Evolutionary conservation across 140 eudicot species (phyloP).

Genomic region (Ambrosia hybrid): DNA sequence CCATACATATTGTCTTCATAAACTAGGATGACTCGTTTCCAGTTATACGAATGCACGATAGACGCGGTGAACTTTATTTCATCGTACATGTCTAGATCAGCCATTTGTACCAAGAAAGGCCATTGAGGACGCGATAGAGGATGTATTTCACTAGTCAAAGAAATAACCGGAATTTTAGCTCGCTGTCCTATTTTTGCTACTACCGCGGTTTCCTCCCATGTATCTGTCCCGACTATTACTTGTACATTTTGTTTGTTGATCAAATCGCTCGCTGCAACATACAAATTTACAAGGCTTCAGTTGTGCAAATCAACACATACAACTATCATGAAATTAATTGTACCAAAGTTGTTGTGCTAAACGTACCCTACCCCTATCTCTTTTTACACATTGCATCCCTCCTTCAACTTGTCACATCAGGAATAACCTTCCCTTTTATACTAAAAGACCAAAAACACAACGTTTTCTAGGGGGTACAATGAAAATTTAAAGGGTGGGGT

Average conservation of each 20-base stretch:
- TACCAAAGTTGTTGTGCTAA: too few species aligned
- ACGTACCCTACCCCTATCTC: too few species aligned
- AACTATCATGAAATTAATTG: neutral
- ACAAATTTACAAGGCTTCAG: neutral
- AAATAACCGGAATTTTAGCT: slow-evolving; percentile 47
- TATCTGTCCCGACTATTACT: slow-evolving; percentile 38
- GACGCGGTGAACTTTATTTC: slow-evolving; percentile 43
- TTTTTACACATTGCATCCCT: too few species aligned
- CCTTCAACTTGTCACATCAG: too few species aligned
- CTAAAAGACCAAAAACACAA: too few species aligned
- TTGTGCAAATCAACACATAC: neutral
- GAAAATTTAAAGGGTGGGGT: too few species aligned
- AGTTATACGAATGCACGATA: slow-evolving; percentile 41
- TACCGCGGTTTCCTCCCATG: slow-evolving; percentile 55
- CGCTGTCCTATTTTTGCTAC: slow-evolving; percentile 49
- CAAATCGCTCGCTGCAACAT: slow-evolving; percentile 49
- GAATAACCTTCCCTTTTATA: too few species aligned
- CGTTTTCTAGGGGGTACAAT: too few species aligned
- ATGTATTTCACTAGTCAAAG: slow-evolving; percentile 26
- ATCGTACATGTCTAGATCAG: slow-evolving; percentile 23
- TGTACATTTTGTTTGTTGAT: slow-evolving; percentile 37
- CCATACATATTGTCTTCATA: slow-evolving; percentile 50
- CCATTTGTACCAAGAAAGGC: slow-evolving; percentile 64
- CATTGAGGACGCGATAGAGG: slow-evolving; percentile 41
- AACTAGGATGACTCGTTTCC: slow-evolving; percentile 52